These are phyloP conservation scores for Pistacia vera DNA, from an alignment of 345 rosid species.

Conservation along the genomic window DNA sequence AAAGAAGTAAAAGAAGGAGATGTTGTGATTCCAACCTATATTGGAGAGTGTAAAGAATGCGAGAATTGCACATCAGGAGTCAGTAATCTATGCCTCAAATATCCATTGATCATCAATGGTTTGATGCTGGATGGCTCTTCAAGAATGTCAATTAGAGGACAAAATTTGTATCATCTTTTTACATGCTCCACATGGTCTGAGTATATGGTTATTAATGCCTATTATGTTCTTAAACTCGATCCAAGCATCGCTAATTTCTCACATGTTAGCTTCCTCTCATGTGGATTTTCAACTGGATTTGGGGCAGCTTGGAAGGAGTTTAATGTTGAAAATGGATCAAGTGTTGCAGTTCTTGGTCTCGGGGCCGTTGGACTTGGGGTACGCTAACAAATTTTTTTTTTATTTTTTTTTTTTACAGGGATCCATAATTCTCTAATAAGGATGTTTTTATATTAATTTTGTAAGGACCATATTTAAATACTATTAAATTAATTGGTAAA, in stretches of 20 bases:
- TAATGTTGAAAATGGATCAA: constrained; percentile 49
- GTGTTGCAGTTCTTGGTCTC: constrained; percentile 66
- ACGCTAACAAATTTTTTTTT: not conserved
- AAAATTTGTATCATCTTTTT: constrained; percentile 45
- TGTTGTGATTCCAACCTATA: constrained; percentile 49
- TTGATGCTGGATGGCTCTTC: constrained; percentile 56
- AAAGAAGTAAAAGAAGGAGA: constrained; percentile 55
- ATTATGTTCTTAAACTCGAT: constrained; percentile 48
- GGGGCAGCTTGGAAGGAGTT: constrained; percentile 78
- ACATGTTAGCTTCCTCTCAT: constrained; percentile 55
- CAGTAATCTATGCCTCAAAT: constrained; percentile 54
- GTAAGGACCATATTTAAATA: no score
- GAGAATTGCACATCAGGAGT: constrained; percentile 47
- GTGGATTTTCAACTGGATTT: constrained; percentile 71
- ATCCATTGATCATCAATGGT: constrained; percentile 37
- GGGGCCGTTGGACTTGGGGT: constrained; percentile 81
- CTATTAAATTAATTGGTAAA: no score
- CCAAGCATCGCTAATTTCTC: constrained; percentile 30
- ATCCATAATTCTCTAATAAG: no score
- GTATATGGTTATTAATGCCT: constrained; percentile 59
- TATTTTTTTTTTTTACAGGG: no score
- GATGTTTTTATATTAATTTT: no score
- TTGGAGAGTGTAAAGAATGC: constrained; percentile 63
- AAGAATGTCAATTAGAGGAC: constrained; percentile 54
- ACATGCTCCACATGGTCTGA: constrained; percentile 68